These are phyloP conservation scores for Fusarium camptoceras DNA, from an alignment of 2,329 filamentous ascomycete genomes.

Conservation along the genomic window DNA sequence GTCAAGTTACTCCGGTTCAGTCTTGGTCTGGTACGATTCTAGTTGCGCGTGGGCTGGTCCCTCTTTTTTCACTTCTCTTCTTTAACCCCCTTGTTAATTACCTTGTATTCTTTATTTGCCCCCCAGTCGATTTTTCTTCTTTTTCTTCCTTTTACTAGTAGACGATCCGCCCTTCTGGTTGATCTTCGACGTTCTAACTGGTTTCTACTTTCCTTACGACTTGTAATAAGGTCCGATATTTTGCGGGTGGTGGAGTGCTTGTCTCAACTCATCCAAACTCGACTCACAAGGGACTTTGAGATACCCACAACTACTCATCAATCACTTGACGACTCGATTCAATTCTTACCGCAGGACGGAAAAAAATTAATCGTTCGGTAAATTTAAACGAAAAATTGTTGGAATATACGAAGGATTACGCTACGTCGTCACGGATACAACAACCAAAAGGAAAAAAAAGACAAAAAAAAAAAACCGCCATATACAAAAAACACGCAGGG, in stretches of 20 bases:
- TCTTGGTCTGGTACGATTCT: slow-evolving; percentile 46
- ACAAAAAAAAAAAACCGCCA: neutral
- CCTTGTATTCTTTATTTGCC: slow-evolving; percentile 6
- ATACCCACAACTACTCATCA: slow-evolving; percentile 29
- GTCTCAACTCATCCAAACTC: neutral
- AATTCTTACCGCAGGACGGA: slow-evolving; percentile 40
- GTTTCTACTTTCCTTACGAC: slow-evolving; percentile 25
- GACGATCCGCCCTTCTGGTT: slow-evolving; percentile 25
- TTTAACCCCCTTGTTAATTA: slow-evolving; percentile 24
- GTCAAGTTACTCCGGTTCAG: slow-evolving; percentile 29
- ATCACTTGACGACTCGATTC: slow-evolving; percentile 7
- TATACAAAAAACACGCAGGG: slow-evolving; percentile 10
- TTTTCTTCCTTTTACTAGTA: slow-evolving; percentile 23
- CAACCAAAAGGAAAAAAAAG: neutral
- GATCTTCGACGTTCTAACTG: slow-evolving; percentile 32
- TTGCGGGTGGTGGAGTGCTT: slow-evolving; percentile 17
- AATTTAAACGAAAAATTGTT: slow-evolving; percentile 9
- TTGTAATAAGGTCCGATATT: slow-evolving; percentile 21
- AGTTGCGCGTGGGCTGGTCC: slow-evolving; percentile 46
- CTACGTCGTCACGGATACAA: slow-evolving; percentile 5
- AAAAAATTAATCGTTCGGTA: slow-evolving; percentile 20
- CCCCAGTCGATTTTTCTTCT: slow-evolving; percentile 13
- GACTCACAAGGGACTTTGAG: slow-evolving; percentile 17
- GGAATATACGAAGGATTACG: slow-evolving; percentile 8
- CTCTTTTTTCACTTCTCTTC: slow-evolving; percentile 25